phyloP scores from a whole-genome alignment of 169 alveolate genomes.

The Theileria annulata region DNA sequence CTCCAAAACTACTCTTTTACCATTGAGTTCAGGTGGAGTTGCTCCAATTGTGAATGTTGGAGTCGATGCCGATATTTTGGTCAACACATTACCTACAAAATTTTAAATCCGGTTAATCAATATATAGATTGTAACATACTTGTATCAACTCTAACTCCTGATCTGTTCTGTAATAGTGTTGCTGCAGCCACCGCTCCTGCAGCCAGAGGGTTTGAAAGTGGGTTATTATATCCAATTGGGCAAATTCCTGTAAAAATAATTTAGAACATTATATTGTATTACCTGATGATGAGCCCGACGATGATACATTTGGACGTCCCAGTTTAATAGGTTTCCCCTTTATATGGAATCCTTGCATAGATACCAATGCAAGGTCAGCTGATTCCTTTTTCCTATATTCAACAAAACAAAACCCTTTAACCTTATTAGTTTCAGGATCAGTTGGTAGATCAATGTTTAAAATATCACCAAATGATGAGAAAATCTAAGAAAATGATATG shows the following conservation, averaged over 20 bases:
- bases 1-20: slow-evolving; percentile 29
- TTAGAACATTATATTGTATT: neutral
- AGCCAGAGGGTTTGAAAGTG: slow-evolving; percentile 32
- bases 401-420: slow-evolving; percentile 88
- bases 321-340: slow-evolving; percentile 86
- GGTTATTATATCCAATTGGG: slow-evolving; percentile 12
- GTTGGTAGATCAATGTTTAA: slow-evolving; percentile 85
- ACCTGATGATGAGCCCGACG: slow-evolving; percentile 16
- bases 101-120: neutral
- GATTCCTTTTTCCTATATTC: slow-evolving; percentile 86
- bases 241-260: slow-evolving; percentile 5
- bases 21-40: slow-evolving; percentile 35
- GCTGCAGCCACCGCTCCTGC: slow-evolving; percentile 52
- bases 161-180: slow-evolving; percentile 19
- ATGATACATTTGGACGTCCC: slow-evolving; percentile 22
- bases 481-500: slow-evolving; percentile 59
- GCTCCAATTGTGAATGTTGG: slow-evolving; percentile 27
- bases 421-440: slow-evolving; percentile 86
- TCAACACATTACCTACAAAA: slow-evolving; percentile 22
- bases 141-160: slow-evolving; percentile 31
- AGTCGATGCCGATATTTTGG: slow-evolving; percentile 24
- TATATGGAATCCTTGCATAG: slow-evolving; percentile 90
- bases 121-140: neutral
- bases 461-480: slow-evolving; percentile 92
- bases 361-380: slow-evolving; percentile 91